These are phyloP conservation scores for Paspalum vaginatum DNA, from an alignment of 176 grass and related monocot species.

Conservation along the genomic window DNA sequence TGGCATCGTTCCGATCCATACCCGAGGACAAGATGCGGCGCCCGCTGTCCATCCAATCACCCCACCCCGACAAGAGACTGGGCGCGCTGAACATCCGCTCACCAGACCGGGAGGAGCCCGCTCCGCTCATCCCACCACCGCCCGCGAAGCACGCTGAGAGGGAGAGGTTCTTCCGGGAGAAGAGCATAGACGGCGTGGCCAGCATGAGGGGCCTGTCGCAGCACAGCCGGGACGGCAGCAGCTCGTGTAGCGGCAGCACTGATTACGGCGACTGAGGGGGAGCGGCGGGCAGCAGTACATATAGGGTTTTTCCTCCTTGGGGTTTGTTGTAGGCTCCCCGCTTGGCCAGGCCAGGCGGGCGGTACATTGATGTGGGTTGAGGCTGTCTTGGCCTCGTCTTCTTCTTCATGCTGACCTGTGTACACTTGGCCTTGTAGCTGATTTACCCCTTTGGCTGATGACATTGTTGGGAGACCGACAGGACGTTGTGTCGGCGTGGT, in stretches of 20 bases:
- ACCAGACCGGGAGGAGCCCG: conserved; percentile 43
- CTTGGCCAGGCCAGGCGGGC: neutral
- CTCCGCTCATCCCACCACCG: conserved; percentile 63
- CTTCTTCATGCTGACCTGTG: conserved; percentile 44
- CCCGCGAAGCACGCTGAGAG: conserved; percentile 73
- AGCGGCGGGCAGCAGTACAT: conserved; percentile 15
- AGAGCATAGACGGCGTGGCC: conserved; percentile 44
- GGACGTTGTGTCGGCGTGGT: neutral
- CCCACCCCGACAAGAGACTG: conserved; percentile 45
- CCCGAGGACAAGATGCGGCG: conserved; percentile 76
- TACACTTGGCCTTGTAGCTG: conserved; percentile 47
- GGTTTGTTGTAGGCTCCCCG: neutral
- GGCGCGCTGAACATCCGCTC: conserved; percentile 38
- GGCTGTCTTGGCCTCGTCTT: conserved; percentile 29
- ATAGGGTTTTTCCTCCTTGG: conserved; percentile 35
- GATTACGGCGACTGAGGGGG: conserved; percentile 70
- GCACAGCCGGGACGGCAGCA: conserved; percentile 69
- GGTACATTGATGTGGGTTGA: conserved; percentile 37
- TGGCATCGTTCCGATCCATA: conserved; percentile 58
- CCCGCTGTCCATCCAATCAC: conserved; percentile 66
- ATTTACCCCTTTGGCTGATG: conserved; percentile 23
- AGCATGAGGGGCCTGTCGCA: conserved; percentile 59
- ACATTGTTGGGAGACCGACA: conserved; percentile 24
- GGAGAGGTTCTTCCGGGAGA: conserved; percentile 85
- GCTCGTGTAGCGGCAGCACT: conserved; percentile 80